phyloP scores from a whole-genome alignment of 106 monocot species.

The Acorus calamus region DNA sequence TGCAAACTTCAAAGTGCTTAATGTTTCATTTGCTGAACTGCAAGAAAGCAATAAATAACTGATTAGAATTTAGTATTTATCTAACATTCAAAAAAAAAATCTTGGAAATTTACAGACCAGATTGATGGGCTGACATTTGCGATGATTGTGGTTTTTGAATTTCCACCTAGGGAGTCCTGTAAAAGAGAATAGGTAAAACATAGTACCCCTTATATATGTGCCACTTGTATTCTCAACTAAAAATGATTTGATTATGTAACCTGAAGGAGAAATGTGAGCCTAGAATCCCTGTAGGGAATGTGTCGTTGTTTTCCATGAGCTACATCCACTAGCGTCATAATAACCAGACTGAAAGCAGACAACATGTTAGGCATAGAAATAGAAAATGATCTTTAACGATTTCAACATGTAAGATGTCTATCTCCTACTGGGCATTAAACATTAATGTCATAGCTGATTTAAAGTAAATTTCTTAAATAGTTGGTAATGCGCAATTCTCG shows the following conservation, averaged over 20 bases:
- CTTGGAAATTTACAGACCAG: conserved; percentile 21
- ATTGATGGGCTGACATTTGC: conserved; percentile 73
- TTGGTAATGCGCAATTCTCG: too few species aligned
- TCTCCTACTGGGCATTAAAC: too few species aligned
- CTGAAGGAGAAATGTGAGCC: conserved; percentile 77
- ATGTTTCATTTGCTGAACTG: conserved; percentile 67
- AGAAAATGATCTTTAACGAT: neutral
- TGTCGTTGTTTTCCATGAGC: conserved; percentile 64
- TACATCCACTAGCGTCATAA: conserved; percentile 65
- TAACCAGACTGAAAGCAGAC: conserved; percentile 39
- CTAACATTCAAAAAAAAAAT: neutral
- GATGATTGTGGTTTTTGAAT: conserved; percentile 71
- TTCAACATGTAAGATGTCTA: neutral
- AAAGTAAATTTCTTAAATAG: too few species aligned
- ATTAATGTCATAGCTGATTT: too few species aligned
- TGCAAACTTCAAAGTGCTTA: conserved; percentile 77
- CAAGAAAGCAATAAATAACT: conserved; percentile 9
- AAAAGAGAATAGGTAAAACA: neutral
- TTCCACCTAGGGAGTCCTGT: conserved; percentile 76
- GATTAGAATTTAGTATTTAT: conserved; percentile 1
- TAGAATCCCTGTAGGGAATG: conserved; percentile 70
- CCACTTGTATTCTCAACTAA: too few species aligned
- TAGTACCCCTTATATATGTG: neutral
- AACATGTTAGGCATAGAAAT: too few species aligned
- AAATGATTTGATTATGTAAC: conserved; percentile 11